Evolutionary conservation across 352 stramenopile genomes (phyloP), one percentile per base, ranked within the genome.

Genomic region (Thalassiosira oceanica): DNA sequence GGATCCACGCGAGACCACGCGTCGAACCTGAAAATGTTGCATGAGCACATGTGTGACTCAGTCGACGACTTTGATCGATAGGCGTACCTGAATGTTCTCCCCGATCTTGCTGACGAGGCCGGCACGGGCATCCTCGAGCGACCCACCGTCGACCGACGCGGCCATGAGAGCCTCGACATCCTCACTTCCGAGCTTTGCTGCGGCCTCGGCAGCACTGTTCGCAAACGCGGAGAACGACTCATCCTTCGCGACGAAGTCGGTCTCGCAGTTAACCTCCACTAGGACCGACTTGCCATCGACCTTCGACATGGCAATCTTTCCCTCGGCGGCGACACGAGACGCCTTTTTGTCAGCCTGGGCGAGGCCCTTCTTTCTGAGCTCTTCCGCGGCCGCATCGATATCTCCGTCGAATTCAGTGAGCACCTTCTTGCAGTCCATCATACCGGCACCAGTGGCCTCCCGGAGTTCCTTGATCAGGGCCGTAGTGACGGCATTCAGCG

Each of bases 181-280:
- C 11, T 74, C 74, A 16, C 50, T 49, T 7, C 65, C 66, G 2
- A 68, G 20, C 2, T 18, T 31, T 10, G 62, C 41, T n/a, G 83
- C 80, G 37, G 78, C 53, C n/a, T 41, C 41, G 1, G 83, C 78
- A 31, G 85, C 80, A 11, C 62, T 54, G 11, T 81, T 57, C 33
- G 62, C 74, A 37, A 86, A 88, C 35, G 46, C 72, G 64, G 94
- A 84, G 81, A 97, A 97, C 41, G 89, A 94, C 33, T 92, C 90
- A 82, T 97, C 95, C 82, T 93, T 93, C 18, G 91, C 93, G 52
- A 97, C 93, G 71, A 97, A 97, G 77, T 97, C 93, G 21, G 93
- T 97, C 80, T 97, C 92, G 43, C 89, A 96, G 83, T 97, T 97
- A 61, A 96, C 85, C 78, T 97, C 92, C 21, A 97, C 91, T 78